Evolutionary conservation across 345 rosid genomes (phyloP), one percentile per base, ranked within the genome.

Genomic region (Eucalyptus marginata): DNA sequence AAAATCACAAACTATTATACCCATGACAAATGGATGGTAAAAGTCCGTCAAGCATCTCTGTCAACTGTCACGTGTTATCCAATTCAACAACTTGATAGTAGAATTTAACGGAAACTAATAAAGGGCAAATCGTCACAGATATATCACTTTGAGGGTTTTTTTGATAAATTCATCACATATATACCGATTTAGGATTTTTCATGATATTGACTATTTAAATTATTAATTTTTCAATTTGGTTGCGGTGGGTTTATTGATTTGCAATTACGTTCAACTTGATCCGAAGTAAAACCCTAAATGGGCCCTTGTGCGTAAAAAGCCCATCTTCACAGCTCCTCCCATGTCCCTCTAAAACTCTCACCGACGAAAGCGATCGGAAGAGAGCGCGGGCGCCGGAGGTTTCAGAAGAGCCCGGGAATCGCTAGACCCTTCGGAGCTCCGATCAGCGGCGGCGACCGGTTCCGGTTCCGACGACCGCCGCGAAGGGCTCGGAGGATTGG

Each of bases 51-150:
- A 52, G 10, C 3, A 52, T 4, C 7, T 7, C 0, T 17, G 0
- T 18, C 1, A 18, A 52, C 0, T 5, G 4, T 0, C 22, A 17
- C 0, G 1, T 51, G 3, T 3, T 0, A 51, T 17, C 0, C 0
- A 7, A 51, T 0, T 17, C 9, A 51, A 51, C 8, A 51, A 51
- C 4, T 51, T 51, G 0, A 17, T 51, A 51, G 4, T 51, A 51
- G 0, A 51, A 51, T 51, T 51, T 7, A 52, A 18, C 4, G 0
- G 0, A 52, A 52, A 52, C 1, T 52, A 52, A 7, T 52, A 52
- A 52, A 52, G 0, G 24, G 0, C 0, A 52, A 52, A 52, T 52
- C 1, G 0, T 3, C 58, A 3, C 0, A 18, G 5, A 0, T 52
- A 2, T 20, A 52, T 1, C 5, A 52, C 1, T 52, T 52, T 8